Conservation (phyloP, 805 yeast genomes). For the Grigorovia transvaalensis region DNA sequence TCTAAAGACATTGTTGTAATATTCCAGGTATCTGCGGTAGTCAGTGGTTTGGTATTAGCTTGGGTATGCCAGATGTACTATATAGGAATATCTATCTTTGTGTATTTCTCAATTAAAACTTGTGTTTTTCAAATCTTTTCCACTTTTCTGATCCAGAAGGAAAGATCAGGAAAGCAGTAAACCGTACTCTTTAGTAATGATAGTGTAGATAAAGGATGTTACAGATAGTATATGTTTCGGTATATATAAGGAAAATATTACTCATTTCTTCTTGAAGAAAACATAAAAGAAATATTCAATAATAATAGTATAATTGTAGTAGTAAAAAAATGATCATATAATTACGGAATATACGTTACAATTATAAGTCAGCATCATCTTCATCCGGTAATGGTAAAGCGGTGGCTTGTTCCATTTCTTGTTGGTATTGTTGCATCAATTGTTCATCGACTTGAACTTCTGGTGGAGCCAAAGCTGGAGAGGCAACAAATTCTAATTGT, state of each 20-base stretch:
- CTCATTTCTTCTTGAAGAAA: too few species aligned
- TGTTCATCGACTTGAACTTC: slow-evolving; percentile 96
- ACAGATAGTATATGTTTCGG: background rate
- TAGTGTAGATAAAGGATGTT: background rate
- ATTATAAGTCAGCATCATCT: slow-evolving; percentile 97
- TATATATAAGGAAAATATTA: background rate
- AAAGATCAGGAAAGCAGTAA: too few species aligned
- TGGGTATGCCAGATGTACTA: too few species aligned
- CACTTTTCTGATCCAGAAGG: too few species aligned
- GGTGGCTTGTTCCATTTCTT: slow-evolving; percentile 98
- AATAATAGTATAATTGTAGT: background rate
- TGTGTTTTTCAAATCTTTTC: too few species aligned
- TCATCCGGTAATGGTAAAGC: slow-evolving; percentile 99
- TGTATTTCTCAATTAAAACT: too few species aligned
- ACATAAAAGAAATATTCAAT: background rate
- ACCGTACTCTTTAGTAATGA: background rate
- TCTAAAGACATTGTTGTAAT: slow-evolving; percentile 3
- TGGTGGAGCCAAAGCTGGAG: slow-evolving; percentile 99
- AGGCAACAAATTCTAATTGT: slow-evolving; percentile 94
- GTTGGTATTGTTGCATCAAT: slow-evolving; percentile 96
- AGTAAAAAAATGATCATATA: too few species aligned
- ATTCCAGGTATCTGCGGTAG: too few species aligned
- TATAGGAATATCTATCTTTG: too few species aligned
- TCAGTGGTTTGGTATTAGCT: too few species aligned
- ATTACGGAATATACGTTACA: background rate